A percentile compares a stretch with the other conserved stretches of the same genome.
These are phyloP conservation scores for Trypanosomatidae sp. DNA, from an alignment of 208 protist species.

Conservation along the genomic window DNA sequence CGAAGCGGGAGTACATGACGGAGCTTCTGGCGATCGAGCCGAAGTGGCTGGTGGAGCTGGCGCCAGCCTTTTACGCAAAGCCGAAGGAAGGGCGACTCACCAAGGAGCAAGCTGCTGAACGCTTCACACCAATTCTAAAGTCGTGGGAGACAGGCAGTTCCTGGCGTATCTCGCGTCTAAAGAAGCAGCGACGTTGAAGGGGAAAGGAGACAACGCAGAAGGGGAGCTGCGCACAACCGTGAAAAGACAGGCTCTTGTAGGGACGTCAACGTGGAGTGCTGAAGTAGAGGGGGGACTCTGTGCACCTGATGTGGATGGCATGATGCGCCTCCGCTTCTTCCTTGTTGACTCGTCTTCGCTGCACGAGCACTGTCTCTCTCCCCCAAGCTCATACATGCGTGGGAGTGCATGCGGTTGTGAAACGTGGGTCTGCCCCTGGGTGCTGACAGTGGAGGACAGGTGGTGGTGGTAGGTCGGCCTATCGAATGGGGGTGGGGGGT, in stretches of 20 bases:
- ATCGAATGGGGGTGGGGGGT: background rate
- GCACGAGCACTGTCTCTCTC: background rate
- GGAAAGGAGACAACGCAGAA: background rate
- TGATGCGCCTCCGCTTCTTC: background rate
- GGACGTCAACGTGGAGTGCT: background rate
- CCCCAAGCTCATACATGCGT: background rate
- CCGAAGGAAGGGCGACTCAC: conserved; percentile 75
- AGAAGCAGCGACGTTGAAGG: conserved; percentile 50
- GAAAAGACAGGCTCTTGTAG: background rate
- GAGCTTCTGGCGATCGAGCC: conserved; percentile 93
- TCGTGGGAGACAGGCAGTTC: conserved; percentile 89
- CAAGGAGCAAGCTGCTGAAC: conserved; percentile 77
- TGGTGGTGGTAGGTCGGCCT: background rate
- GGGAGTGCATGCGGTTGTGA: background rate
- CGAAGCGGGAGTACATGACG: conserved; percentile 98
- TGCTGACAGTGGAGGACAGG: background rate
- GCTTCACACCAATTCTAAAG: conserved; percentile 82
- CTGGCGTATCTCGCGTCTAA: conserved; percentile 84
- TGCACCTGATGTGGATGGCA: background rate
- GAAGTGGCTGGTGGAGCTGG: conserved; percentile 94
- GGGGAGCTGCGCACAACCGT: conserved; percentile 1
- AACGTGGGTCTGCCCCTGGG: background rate
- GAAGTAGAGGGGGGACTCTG: background rate
- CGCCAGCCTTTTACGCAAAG: conserved; percentile 92
- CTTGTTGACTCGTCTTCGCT: background rate